Base-by-base conservation (phyloP, 805 yeast species). In the Candida koratica region DNA sequence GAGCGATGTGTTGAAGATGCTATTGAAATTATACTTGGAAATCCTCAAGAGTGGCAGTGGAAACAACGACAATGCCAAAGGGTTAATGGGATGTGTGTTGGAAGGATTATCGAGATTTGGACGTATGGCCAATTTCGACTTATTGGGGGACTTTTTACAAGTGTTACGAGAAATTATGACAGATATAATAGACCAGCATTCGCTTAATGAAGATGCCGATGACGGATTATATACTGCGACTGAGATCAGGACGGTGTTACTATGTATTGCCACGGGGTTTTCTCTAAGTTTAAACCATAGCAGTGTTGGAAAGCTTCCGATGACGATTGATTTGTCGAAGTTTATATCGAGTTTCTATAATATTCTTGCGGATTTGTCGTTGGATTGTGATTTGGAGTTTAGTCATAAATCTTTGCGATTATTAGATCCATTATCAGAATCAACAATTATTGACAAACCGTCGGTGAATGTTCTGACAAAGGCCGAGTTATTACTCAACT, bases 41-140 rank as follows among this genome's bases (percentile, higher is more conserved):
- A 75, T 90, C 19, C 67, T 93, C 44, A 82, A 75, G 55, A 61
- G 60, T 7, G 68, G 69, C 4, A 18, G 34, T 9, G 52, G 46
- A 2, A 72, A 71, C 12, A 71, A 77, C 29, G 74, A 79, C 13
- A 73, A 77, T 25, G 72, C 75, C 13, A 46, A 46, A 18, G 39
- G 41, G 10, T 64, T 93, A 36, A 79, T 87, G 69, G 96, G 94
- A 6, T 72, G 90, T 0, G 94, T 90, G 0, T 67, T 93, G 37
- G 97, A 93, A 62, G 97, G 97, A 3, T 63, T 93, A 38, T 84
- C 97, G 1, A 77, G 78, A 52, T 88, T 81, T 54, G 96, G 97
- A 2, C 93, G 83, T 51, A 80, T 89, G 79, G 88, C 94, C 16
- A 93, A 93, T 54, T 78, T 90, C 39, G 97, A 93, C 46, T 67